Conservation (phyloP, 495 filamentous ascomycete genomes). For the Podospora fimiseda region DNA sequence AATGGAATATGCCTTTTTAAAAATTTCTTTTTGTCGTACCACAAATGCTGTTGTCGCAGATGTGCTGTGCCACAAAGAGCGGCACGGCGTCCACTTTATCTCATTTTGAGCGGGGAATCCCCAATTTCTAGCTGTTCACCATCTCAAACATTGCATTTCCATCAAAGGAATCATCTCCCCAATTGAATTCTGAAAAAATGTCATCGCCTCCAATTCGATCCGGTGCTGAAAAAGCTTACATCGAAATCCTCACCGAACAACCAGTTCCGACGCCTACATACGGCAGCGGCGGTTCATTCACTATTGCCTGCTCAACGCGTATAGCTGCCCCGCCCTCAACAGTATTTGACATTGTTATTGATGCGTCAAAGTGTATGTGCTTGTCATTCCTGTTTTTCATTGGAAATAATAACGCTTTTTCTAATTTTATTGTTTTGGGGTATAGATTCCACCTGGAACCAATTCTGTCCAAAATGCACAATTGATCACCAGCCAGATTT, state of each 20-base stretch:
- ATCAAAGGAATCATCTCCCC: too few relatives aligned
- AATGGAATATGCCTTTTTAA: too few relatives aligned
- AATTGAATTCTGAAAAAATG: constrained; percentile 1
- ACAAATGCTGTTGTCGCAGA: too few relatives aligned
- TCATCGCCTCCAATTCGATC: neutral
- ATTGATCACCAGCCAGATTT: constrained; percentile 15
- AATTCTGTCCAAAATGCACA: constrained; percentile 23
- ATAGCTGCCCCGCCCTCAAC: constrained; percentile 24
- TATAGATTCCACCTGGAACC: constrained; percentile 33
- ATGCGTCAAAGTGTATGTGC: constrained; percentile 18
- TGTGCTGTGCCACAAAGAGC: too few relatives aligned
- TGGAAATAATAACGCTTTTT: neutral
- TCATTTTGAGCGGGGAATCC: too few relatives aligned
- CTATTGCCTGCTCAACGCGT: constrained; percentile 22
- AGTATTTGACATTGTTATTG: constrained; percentile 23
- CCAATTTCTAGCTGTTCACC: too few relatives aligned
- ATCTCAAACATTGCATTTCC: too few relatives aligned
- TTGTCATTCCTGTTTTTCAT: neutral
- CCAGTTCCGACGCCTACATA: constrained; percentile 26
- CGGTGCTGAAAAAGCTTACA: neutral
- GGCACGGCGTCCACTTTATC: too few relatives aligned
- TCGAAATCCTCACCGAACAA: neutral
- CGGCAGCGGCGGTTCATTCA: constrained; percentile 26
- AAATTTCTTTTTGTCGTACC: too few relatives aligned
- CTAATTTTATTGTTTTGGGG: neutral